phyloP scores from a whole-genome alignment of 306 rosid species.

The Fagus sylvatica region DNA sequence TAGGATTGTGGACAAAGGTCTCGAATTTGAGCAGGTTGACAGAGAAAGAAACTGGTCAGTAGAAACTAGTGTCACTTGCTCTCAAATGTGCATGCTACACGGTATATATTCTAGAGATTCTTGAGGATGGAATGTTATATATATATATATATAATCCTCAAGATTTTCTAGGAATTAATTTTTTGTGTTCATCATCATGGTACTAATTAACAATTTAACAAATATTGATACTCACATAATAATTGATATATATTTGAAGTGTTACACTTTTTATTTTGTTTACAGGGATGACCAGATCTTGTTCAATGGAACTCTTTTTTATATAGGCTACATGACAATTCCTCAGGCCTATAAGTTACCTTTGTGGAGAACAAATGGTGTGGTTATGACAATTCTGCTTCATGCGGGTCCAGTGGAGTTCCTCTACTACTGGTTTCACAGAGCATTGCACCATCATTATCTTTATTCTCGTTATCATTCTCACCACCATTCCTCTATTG shows the following conservation, averaged over 20 bases:
- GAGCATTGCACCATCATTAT: constrained; percentile 53
- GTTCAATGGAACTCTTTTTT: constrained; percentile 31
- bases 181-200: too few relatives aligned
- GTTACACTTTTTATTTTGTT: too few relatives aligned
- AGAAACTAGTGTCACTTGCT: too few relatives aligned
- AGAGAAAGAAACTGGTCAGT: constrained; percentile 38
- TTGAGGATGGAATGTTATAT: too few relatives aligned
- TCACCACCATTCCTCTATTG: constrained; percentile 54
- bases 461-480: constrained; percentile 55
- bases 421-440: constrained; percentile 51
- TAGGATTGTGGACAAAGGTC: constrained; percentile 25
- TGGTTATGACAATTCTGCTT: constrained; percentile 24
- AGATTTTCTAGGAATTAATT: too few relatives aligned
- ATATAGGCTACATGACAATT: not conserved
- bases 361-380: constrained; percentile 37
- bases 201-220: too few relatives aligned
- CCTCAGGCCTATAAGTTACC: constrained; percentile 17
- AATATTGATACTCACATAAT: too few relatives aligned
- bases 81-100: too few relatives aligned
- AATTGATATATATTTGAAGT: too few relatives aligned
- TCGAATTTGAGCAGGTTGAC: constrained; percentile 45
- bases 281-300: constrained; percentile 56
- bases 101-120: too few relatives aligned
- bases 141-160: too few relatives aligned
- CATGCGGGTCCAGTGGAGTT: constrained; percentile 48